Percentiles rank a stretch among this genome's conserved stretches.
Conservation (phyloP, 306 rosid species). For the Fragaria vesca region DNA sequence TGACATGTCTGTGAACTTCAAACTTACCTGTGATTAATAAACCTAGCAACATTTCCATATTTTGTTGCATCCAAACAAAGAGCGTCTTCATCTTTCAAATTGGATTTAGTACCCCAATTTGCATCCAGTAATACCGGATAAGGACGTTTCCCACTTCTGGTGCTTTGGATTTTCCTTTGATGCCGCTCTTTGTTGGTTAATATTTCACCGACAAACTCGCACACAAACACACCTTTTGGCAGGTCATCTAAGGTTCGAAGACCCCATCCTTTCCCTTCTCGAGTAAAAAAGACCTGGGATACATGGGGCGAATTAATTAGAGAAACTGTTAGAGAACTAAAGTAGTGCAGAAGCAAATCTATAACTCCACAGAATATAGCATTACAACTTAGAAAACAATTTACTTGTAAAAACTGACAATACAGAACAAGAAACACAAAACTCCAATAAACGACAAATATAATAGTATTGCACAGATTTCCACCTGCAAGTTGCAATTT, state of each 20-base stretch:
- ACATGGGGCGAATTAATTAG: slow-evolving; percentile 22
- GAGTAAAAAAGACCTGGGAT: slow-evolving; percentile 70
- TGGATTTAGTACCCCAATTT: slow-evolving; percentile 57
- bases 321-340: background rate
- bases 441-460: background rate
- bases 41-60: slow-evolving; percentile 86
- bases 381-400: background rate
- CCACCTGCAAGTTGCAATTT: slow-evolving; percentile 81
- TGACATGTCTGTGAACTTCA: slow-evolving; percentile 6
- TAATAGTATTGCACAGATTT: background rate
- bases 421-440: background rate
- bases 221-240: slow-evolving; percentile 89
- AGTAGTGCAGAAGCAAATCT: background rate
- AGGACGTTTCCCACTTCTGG: slow-evolving; percentile 43
- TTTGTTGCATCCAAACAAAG: slow-evolving; percentile 82
- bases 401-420: background rate
- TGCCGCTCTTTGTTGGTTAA: slow-evolving; percentile 61
- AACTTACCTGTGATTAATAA: slow-evolving; percentile 86
- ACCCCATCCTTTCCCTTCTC: slow-evolving; percentile 95
- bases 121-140: slow-evolving; percentile 67
- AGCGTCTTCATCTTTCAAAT: slow-evolving; percentile 57
- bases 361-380: slow-evolving; percentile 5
- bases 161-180: slow-evolving; percentile 50
- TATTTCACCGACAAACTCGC: slow-evolving; percentile 88
- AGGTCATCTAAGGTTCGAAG: slow-evolving; percentile 81